Percentiles rank a stretch among this genome's conserved stretches.
phyloP scores from a whole-genome alignment of 2,329 filamentous ascomycete genomes.

The Fusarium zealandicum region DNA sequence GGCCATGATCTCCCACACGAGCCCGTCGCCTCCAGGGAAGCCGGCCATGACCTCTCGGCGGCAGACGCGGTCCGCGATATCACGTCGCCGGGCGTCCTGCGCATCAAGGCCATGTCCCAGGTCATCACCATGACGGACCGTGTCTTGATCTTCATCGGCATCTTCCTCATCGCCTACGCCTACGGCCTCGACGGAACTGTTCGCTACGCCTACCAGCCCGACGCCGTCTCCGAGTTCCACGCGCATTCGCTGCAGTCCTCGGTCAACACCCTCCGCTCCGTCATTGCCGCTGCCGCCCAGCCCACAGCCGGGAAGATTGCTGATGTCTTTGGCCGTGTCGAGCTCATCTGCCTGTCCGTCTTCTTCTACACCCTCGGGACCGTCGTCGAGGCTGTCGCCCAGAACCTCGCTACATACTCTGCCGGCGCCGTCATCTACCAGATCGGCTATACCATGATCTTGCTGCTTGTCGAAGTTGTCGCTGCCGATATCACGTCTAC shows the following conservation, averaged over 20 bases:
- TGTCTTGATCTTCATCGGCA: conserved; percentile 59
- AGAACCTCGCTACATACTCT: conserved; percentile 57
- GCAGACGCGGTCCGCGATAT: conserved; percentile 42
- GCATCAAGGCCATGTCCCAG: conserved; percentile 58
- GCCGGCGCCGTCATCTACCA: conserved; percentile 64
- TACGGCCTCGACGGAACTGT: conserved; percentile 65
- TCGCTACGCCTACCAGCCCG: conserved; percentile 60
- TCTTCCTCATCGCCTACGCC: conserved; percentile 67
- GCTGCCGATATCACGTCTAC: conserved; percentile 67
- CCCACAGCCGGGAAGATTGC: conserved; percentile 68
- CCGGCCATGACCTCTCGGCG: conserved; percentile 18
- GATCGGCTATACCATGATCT: conserved; percentile 64
- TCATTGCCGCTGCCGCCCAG: conserved; percentile 66
- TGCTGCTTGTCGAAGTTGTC: conserved; percentile 66
- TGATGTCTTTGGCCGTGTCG: conserved; percentile 69
- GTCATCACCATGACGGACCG: conserved; percentile 57
- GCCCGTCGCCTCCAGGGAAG: conserved; percentile 5
- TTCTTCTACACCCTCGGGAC: conserved; percentile 64
- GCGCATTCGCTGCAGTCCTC: conserved; percentile 65
- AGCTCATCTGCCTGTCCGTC: conserved; percentile 62
- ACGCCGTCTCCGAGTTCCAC: conserved; percentile 59
- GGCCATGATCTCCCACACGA: no score
- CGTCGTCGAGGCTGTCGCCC: conserved; percentile 59
- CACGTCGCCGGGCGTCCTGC: conserved; percentile 56
- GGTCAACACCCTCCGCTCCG: conserved; percentile 63